A percentile compares a stretch with the other conserved stretches of the same genome.
Conservation (phyloP, 78 protist genomes). For the Andalucia godoyi region DNA sequence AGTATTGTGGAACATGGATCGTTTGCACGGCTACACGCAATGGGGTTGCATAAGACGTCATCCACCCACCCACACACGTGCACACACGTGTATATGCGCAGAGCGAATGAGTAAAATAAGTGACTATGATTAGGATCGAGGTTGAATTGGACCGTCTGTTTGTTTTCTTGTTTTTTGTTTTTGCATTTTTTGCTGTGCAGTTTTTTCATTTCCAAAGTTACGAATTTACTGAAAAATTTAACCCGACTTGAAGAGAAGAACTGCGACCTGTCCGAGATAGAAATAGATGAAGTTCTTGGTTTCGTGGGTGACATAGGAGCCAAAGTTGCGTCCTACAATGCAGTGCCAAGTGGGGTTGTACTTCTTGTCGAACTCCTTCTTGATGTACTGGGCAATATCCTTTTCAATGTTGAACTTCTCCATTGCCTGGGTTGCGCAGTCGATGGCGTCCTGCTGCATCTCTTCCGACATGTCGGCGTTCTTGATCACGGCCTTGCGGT, state of each 20-base stretch:
- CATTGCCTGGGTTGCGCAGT: conserved; percentile 39
- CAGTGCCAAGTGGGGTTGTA: conserved; percentile 95
- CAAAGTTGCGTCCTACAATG: conserved; percentile 97
- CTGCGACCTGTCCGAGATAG: conserved; percentile 88
- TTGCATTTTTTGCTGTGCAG: too few species aligned
- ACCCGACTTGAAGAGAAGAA: conserved; percentile 85
- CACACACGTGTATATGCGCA: too few species aligned
- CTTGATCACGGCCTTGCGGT: conserved; percentile 65
- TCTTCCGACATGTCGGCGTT: conserved; percentile 89
- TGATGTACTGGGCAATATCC: conserved; percentile 94
- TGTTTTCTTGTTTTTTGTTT: too few species aligned
- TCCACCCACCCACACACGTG: too few species aligned
- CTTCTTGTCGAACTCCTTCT: conserved; percentile 95
- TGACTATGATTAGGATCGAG: too few species aligned
- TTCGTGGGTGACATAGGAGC: conserved; percentile 97
- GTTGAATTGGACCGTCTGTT: too few species aligned
- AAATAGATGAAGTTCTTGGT: conserved; percentile 96
- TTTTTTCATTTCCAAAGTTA: too few species aligned
- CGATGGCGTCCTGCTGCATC: conserved; percentile 93
- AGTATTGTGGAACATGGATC: too few species aligned
- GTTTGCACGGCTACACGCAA: too few species aligned
- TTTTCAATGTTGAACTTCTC: conserved; percentile 89
- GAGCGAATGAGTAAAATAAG: too few species aligned
- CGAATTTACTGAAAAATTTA: too few species aligned
- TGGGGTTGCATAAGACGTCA: too few species aligned